A percentile compares a stretch with the other conserved stretches of the same genome.
These are phyloP conservation scores for Trichophyton schoenleinii DNA, from an alignment of 2,329 filamentous ascomycete species.

Conservation along the genomic window DNA sequence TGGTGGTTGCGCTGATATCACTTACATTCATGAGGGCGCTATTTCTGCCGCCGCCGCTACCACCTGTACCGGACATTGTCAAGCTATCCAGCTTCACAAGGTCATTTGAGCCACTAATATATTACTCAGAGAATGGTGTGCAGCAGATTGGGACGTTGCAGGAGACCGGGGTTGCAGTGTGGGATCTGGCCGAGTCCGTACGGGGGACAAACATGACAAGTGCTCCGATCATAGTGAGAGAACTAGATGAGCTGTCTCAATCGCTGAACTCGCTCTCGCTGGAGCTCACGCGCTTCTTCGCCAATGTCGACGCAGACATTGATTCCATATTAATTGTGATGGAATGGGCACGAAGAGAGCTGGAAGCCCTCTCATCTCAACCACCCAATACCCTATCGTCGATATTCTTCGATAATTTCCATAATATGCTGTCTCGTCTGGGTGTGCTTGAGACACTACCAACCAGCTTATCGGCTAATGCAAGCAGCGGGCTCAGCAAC, in stretches of 20 bases:
- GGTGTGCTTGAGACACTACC: slow-evolving; percentile 28
- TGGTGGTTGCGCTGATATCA: slow-evolving; percentile 51
- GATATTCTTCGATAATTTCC: slow-evolving; percentile 67
- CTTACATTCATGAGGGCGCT: slow-evolving; percentile 54
- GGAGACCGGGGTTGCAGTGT: slow-evolving; percentile 83
- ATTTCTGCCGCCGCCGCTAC: slow-evolving; percentile 53
- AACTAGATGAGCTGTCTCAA: slow-evolving; percentile 75
- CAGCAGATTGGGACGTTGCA: slow-evolving; percentile 77
- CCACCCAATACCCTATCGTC: slow-evolving; percentile 54
- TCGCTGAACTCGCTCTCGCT: slow-evolving; percentile 71
- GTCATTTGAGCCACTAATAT: slow-evolving; percentile 86
- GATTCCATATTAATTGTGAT: slow-evolving; percentile 88
- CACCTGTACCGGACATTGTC: slow-evolving; percentile 68
- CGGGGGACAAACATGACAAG: slow-evolving; percentile 83
- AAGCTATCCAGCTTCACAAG: slow-evolving; percentile 82
- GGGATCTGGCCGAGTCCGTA: slow-evolving; percentile 87
- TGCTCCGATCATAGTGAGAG: slow-evolving; percentile 69
- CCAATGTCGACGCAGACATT: slow-evolving; percentile 83
- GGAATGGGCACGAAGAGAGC: slow-evolving; percentile 86
- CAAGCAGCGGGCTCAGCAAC: slow-evolving; percentile 1
- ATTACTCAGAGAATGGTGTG: slow-evolving; percentile 82
- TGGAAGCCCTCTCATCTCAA: slow-evolving; percentile 53
- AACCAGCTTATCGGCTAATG: slow-evolving; percentile 13
- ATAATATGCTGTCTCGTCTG: slow-evolving; percentile 56
- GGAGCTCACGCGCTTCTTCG: slow-evolving; percentile 84